A percentile compares a stretch with the other conserved stretches of the same genome.
Conservation (phyloP, 2,329 filamentous ascomycete species). For the Fusarium ambrosium region DNA sequence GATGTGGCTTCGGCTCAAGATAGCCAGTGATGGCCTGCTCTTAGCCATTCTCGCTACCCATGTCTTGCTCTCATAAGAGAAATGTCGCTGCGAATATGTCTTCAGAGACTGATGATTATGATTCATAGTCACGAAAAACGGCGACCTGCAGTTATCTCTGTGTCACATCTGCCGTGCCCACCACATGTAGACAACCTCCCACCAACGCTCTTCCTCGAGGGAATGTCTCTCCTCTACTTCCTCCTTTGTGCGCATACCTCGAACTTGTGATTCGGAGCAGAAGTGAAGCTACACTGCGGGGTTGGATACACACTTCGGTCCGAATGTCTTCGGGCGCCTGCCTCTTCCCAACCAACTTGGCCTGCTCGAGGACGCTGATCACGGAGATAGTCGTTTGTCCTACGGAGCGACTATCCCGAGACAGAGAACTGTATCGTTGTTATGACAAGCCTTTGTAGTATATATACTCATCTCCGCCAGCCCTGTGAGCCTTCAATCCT, state of each 20-base stretch:
- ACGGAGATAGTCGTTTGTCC: neutral
- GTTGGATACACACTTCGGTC: neutral
- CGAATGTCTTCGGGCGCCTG: neutral
- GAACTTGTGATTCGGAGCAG: neutral
- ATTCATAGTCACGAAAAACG: neutral
- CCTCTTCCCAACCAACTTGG: neutral
- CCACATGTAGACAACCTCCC: neutral
- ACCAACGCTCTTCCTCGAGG: neutral
- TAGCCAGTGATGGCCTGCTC: neutral
- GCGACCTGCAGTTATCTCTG: neutral
- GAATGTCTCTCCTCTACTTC: neutral
- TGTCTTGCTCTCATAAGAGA: neutral
- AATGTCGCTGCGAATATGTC: no score
- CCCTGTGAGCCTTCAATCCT: neutral
- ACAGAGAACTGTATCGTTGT: neutral
- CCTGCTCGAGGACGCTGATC: neutral
- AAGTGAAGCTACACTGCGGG: neutral
- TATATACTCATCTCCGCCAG: neutral
- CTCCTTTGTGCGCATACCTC: neutral
- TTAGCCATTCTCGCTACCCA: neutral
- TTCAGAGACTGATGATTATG: neutral
- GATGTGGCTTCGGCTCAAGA: neutral
- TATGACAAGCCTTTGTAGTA: neutral
- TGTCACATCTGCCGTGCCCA: neutral
- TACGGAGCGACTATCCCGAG: neutral